Evolutionary conservation across 2,329 filamentous ascomycete genomes (phyloP).

Genomic region (Mycogone perniciosa): DNA sequence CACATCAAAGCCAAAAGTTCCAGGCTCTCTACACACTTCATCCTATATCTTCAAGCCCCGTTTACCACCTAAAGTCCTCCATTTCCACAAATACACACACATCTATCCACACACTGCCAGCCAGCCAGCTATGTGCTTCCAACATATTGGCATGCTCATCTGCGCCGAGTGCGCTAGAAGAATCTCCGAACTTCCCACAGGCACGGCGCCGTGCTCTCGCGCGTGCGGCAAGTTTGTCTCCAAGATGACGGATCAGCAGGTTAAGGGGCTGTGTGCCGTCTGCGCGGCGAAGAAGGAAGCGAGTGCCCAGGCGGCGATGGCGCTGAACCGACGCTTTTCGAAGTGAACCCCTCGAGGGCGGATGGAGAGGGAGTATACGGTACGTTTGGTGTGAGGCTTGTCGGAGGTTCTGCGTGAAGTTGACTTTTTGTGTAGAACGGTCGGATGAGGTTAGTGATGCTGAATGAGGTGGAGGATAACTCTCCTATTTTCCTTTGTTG

Average conservation of each 20-base stretch:
- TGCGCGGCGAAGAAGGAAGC: conserved; percentile 18
- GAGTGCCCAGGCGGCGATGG: conserved; percentile 16
- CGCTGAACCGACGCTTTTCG: conserved; percentile 20
- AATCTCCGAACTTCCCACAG: conserved; percentile 19
- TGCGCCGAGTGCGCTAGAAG: conserved; percentile 19
- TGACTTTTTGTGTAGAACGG: too few relatives aligned
- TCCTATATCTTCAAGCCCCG: too few relatives aligned
- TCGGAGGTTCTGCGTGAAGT: too few relatives aligned
- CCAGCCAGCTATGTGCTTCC: conserved; percentile 18
- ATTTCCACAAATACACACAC: neutral
- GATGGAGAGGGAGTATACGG: too few relatives aligned
- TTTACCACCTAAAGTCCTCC: neutral
- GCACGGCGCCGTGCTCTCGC: conserved; percentile 19
- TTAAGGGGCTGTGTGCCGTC: conserved; percentile 21
- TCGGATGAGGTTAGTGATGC: too few relatives aligned
- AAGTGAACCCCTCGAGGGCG: conserved; percentile 6
- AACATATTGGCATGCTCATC: conserved; percentile 19
- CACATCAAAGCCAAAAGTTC: too few relatives aligned
- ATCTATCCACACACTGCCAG: too few relatives aligned
- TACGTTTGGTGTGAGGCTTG: too few relatives aligned
- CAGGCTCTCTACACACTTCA: too few relatives aligned
- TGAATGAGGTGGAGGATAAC: too few relatives aligned
- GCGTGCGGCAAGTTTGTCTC: conserved; percentile 24
- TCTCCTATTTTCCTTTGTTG: too few relatives aligned
- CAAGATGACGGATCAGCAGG: conserved; percentile 18